Conservation (phyloP, 2,329 filamentous ascomycete genomes). For the Penicillium thymicola region DNA sequence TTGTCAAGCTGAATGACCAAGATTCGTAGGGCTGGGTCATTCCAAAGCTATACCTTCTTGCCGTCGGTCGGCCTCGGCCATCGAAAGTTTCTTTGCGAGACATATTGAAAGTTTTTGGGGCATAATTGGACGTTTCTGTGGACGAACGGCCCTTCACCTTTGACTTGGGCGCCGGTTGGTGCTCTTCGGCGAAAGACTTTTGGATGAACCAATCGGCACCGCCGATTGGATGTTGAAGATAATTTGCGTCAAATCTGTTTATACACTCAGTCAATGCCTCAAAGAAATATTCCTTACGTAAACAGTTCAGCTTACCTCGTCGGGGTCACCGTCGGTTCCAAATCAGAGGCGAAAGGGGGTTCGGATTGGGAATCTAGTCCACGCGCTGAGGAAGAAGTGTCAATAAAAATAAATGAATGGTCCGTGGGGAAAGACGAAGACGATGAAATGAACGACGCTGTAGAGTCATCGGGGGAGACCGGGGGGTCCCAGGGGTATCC, state of each 20-base stretch:
- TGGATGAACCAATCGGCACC: neutral
- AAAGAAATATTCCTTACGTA: neutral
- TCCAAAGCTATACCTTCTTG: slow-evolving; percentile 32
- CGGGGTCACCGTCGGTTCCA: slow-evolving; percentile 19
- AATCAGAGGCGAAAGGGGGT: neutral
- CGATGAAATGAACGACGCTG: slow-evolving; percentile 43
- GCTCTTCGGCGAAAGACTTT: neutral
- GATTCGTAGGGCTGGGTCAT: slow-evolving; percentile 69
- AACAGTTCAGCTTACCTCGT: slow-evolving; percentile 7
- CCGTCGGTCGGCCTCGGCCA: slow-evolving; percentile 46
- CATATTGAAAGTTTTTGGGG: slow-evolving; percentile 48
- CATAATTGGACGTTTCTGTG: slow-evolving; percentile 18
- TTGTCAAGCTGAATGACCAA: slow-evolving; percentile 69
- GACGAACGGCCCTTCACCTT: neutral
- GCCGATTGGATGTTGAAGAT: neutral
- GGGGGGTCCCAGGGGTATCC: slow-evolving; percentile 31
- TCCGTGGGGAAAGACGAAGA: slow-evolving; percentile 45
- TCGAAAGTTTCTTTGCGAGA: slow-evolving; percentile 50
- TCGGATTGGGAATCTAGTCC: slow-evolving; percentile 39
- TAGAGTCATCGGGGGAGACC: slow-evolving; percentile 49
- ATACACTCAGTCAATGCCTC: neutral
- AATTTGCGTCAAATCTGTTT: slow-evolving; percentile 5
- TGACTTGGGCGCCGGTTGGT: neutral
- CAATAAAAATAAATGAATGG: slow-evolving; percentile 56
- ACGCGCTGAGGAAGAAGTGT: slow-evolving; percentile 51